phyloP scores from a whole-genome alignment of 208 protist species.

The Trypanosoma conorhini region DNA sequence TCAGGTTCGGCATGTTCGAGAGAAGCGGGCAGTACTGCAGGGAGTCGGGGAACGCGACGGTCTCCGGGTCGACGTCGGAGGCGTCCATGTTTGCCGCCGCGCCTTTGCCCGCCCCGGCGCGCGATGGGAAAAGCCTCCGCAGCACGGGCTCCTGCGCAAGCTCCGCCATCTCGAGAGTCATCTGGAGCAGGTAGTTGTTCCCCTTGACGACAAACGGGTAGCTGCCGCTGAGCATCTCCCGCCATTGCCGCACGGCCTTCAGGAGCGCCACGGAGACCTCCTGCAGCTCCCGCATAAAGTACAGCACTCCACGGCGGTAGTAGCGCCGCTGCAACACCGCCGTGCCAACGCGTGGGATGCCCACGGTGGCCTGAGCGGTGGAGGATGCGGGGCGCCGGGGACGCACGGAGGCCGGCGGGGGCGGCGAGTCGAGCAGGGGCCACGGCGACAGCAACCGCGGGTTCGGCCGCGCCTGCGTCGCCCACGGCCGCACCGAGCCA shows the following conservation, averaged over 20 bases:
- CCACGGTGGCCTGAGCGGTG: not conserved
- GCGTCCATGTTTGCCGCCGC: not conserved
- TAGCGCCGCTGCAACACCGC: slow-evolving; percentile 10
- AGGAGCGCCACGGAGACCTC: slow-evolving; percentile 38
- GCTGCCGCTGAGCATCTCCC: slow-evolving; percentile 18
- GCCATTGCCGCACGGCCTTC: slow-evolving; percentile 31
- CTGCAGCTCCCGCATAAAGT: slow-evolving; percentile 45
- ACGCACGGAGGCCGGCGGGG: not conserved
- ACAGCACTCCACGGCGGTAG: slow-evolving; percentile 36
- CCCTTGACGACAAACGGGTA: slow-evolving; percentile 43
- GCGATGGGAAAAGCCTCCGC: slow-evolving; percentile 10
- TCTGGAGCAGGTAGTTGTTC: slow-evolving; percentile 46
- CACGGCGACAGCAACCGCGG: too few relatives aligned
- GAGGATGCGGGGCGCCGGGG: not conserved
- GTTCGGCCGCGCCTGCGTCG: not conserved
- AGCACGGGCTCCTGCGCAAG: slow-evolving; percentile 28
- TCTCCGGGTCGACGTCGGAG: not conserved
- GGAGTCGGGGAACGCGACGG: slow-evolving; percentile 8
- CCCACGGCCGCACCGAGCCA: not conserved
- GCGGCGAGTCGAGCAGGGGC: too few relatives aligned
- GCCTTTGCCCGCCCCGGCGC: not conserved
- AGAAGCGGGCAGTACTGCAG: slow-evolving; percentile 25
- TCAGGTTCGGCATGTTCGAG: slow-evolving; percentile 16
- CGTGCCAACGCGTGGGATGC: not conserved
- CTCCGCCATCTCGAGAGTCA: slow-evolving; percentile 33